A percentile compares a stretch with the other conserved stretches of the same genome.
Evolutionary conservation across 2,329 filamentous ascomycete genomes (phyloP).

Genomic region (Kalmusia sp.): DNA sequence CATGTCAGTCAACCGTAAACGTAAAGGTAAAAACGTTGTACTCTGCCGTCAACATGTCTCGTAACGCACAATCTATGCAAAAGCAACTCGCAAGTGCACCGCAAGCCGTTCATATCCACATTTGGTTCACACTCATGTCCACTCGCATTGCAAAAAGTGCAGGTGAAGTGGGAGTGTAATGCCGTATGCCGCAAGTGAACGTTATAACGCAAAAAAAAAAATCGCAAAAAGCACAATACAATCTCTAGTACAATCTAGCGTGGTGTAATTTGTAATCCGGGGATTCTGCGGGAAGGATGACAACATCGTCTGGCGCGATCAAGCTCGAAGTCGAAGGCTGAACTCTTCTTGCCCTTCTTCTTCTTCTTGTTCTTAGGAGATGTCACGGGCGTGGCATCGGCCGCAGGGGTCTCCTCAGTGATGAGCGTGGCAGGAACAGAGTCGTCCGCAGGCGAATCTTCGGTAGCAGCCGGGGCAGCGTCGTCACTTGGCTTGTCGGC

Average conservation of each 20-base stretch:
- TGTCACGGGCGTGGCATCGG: background rate
- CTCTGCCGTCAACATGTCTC: constrained; percentile 2
- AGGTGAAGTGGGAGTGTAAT: constrained; percentile 15
- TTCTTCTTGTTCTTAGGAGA: constrained; percentile 3
- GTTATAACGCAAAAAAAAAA: background rate
- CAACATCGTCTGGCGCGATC: background rate
- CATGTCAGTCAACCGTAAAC: background rate
- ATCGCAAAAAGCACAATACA: background rate
- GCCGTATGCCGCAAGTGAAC: constrained; percentile 10
- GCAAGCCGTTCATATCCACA: background rate
- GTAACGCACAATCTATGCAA: constrained; percentile 2
- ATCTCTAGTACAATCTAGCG: constrained; percentile 6
- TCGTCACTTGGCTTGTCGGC: background rate
- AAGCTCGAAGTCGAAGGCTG: background rate
- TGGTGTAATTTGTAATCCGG: background rate
- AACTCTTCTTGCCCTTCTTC: constrained; percentile 6
- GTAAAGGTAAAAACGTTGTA: constrained; percentile 2
- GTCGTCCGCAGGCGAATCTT: background rate
- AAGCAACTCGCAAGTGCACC: background rate
- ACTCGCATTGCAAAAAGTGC: constrained; percentile 1
- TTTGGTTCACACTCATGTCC: constrained; percentile 7
- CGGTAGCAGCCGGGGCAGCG: background rate
- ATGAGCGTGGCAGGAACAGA: background rate
- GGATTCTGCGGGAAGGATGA: background rate
- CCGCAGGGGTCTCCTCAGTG: constrained; percentile 2